phyloP scores from a whole-genome alignment of 129 eudicot species.

The Flaveria sonorensis region DNA sequence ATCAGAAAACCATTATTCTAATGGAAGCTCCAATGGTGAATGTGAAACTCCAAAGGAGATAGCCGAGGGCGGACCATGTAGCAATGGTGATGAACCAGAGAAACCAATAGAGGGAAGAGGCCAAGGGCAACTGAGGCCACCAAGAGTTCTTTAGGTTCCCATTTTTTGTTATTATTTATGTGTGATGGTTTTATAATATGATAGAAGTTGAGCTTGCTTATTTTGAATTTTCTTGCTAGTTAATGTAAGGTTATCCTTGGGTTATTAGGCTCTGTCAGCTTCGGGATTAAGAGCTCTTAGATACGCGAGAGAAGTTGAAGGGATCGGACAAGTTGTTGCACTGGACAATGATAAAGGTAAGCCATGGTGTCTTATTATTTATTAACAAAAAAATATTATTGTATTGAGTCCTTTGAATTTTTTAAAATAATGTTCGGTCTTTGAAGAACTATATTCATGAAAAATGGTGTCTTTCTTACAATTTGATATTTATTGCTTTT shows the following conservation, averaged over 20 bases:
- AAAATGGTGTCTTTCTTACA: not conserved
- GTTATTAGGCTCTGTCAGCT: conserved; percentile 83
- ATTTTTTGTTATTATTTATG: not conserved
- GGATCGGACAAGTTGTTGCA: conserved; percentile 91
- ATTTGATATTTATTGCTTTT: conserved; percentile 21
- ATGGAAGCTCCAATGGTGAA: conserved; percentile 58
- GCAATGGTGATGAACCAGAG: conserved; percentile 42
- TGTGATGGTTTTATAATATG: not conserved
- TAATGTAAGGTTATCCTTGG: conserved; percentile 23
- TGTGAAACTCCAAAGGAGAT: conserved; percentile 43
- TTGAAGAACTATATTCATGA: not conserved
- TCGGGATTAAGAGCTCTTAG: conserved; percentile 94
- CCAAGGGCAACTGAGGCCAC: conserved; percentile 71
- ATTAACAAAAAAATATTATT: not conserved
- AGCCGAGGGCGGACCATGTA: conserved; percentile 44
- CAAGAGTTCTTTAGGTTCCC: conserved; percentile 92
- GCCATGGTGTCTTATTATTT: not conserved
- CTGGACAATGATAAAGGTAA: conserved; percentile 84
- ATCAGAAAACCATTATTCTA: conserved; percentile 37
- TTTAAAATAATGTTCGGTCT: not conserved
- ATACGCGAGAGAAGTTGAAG: conserved; percentile 95
- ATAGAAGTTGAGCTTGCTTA: not conserved
- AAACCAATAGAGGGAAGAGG: conserved; percentile 49
- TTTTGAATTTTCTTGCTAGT: not conserved
- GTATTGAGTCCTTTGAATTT: not conserved